Evolutionary conservation across 805 yeast genomes (phyloP).

Genomic region (Saccharomycopsis microspora): DNA sequence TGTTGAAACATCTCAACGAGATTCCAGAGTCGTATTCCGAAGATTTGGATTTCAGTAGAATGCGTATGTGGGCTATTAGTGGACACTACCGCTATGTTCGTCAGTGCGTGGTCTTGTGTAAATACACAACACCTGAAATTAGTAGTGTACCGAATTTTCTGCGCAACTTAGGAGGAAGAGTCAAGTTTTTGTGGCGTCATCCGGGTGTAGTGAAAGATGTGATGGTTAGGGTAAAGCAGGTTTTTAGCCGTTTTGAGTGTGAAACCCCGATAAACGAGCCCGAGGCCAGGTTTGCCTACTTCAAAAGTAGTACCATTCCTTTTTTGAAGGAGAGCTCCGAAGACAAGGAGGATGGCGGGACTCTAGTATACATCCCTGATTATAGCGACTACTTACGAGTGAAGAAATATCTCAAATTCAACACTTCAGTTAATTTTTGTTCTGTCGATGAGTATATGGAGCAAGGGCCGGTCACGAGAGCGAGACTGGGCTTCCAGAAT

Average conservation of each 20-base stretch:
- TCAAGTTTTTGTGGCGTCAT: constrained; percentile 27
- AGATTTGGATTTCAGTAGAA: constrained; percentile 81
- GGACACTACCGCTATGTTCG: constrained; percentile 64
- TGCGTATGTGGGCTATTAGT: constrained; percentile 87
- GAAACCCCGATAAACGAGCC: constrained; percentile 55
- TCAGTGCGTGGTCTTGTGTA: constrained; percentile 71
- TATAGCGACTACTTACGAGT: constrained; percentile 79
- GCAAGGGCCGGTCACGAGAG: constrained; percentile 57
- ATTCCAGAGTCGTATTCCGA: constrained; percentile 69
- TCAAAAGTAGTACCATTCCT: constrained; percentile 64
- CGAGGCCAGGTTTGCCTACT: constrained; percentile 71
- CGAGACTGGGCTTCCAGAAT: constrained; percentile 57
- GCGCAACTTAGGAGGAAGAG: constrained; percentile 46
- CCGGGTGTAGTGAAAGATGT: constrained; percentile 26
- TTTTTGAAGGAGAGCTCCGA: constrained; percentile 38
- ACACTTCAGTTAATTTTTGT: constrained; percentile 54
- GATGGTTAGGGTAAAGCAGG: constrained; percentile 56
- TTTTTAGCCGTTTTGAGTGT: constrained; percentile 60
- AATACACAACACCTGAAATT: constrained; percentile 70
- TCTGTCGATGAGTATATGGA: constrained; percentile 76
- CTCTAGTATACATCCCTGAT: constrained; percentile 70
- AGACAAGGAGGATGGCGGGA: constrained; percentile 33
- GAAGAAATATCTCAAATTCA: constrained; percentile 44
- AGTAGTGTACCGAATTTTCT: constrained; percentile 41
- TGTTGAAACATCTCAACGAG: constrained; percentile 58